Evolutionary conservation across 345 rosid genomes (phyloP).

Genomic region (Euphorbia lathyris): DNA sequence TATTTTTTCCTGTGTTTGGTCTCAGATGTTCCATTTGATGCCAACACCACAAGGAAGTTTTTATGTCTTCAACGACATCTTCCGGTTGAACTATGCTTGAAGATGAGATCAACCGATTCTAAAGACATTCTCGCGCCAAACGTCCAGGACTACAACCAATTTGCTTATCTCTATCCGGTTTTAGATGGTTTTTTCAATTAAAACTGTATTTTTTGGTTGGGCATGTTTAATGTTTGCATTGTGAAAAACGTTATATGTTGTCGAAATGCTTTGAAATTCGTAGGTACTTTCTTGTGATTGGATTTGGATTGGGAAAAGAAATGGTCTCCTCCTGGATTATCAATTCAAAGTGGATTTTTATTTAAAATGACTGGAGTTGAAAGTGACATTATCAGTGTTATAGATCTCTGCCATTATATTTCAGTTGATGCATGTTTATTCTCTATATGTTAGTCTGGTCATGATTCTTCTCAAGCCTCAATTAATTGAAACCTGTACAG

Average conservation of each 20-base stretch:
- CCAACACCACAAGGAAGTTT: slow-evolving; percentile 93
- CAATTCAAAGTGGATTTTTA: background rate
- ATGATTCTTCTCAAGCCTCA: too few relatives aligned
- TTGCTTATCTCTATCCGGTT: slow-evolving; percentile 17
- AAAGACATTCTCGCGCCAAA: background rate
- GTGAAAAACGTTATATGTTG: background rate
- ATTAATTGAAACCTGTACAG: too few relatives aligned
- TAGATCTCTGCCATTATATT: too few relatives aligned
- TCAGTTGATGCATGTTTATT: too few relatives aligned
- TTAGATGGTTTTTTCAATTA: slow-evolving; percentile 17
- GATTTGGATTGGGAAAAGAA: slow-evolving; percentile 25
- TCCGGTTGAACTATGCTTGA: slow-evolving; percentile 98
- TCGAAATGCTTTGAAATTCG: slow-evolving; percentile 2
- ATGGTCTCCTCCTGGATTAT: background rate
- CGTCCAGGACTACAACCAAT: slow-evolving; percentile 14
- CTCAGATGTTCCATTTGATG: slow-evolving; percentile 98
- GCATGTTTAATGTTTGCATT: slow-evolving; percentile 25
- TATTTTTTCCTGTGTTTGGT: slow-evolving; percentile 18
- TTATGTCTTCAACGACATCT: slow-evolving; percentile 84
- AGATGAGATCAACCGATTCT: background rate
- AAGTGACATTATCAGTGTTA: too few relatives aligned
- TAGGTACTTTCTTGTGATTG: slow-evolving; percentile 23
- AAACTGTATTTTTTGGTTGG: slow-evolving; percentile 20
- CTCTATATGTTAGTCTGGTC: too few relatives aligned
- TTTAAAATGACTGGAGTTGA: too few relatives aligned